Base-by-base conservation (phyloP, 2,329 filamentous ascomycete genomes). In the Colletotrichum sp. region DNA sequence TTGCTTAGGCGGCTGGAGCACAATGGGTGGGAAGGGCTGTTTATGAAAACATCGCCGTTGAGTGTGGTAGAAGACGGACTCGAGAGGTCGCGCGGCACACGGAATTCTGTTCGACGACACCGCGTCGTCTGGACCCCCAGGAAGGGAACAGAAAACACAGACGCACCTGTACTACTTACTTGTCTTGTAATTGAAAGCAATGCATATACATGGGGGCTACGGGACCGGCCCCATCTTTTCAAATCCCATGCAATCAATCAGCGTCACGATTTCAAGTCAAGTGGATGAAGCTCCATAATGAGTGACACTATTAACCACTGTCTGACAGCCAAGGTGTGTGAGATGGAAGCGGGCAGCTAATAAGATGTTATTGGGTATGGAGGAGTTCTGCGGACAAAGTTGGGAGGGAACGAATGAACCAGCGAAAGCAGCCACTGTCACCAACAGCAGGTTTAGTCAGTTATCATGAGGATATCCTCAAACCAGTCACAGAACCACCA, bases 131-230 rank as follows among this genome's bases (percentile, higher is more conserved):
- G 21, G n/a, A 58, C 21, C 58, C 8, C 30, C 14, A 34, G 61
- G 24, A 43, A 63, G 36, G 61, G 21, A 63, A 21, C 34, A 63
- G 32, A 24, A 26, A 63, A 63, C 16, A 7, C 10, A 43, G 7
- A 3, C n/a, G 10, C 14, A 18, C 18, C 82, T 82, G 78, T 87
- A 84, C 2, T 82, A 80, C 28, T 81, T 81, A 74, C 76, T 83
- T 56, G 78, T 79, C 77, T 88, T 80, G 78, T 88, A 88, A 79
- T 83, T 82, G 26, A 80, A 79, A 43, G n/a, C 65, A 74, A 71
- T 61, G 36, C 61, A 69, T 38, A 71, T 38, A 66, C 28, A 52
- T 52, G 43, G 16, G n/a, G 67, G 52, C 61, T 65, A 71, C 28
- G 28, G 36, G 30, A 26, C 48, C 71, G 52, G 67, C 59, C 67